Conservation (phyloP, 2,329 filamentous ascomycete species). For the Colletotrichum sp. region DNA sequence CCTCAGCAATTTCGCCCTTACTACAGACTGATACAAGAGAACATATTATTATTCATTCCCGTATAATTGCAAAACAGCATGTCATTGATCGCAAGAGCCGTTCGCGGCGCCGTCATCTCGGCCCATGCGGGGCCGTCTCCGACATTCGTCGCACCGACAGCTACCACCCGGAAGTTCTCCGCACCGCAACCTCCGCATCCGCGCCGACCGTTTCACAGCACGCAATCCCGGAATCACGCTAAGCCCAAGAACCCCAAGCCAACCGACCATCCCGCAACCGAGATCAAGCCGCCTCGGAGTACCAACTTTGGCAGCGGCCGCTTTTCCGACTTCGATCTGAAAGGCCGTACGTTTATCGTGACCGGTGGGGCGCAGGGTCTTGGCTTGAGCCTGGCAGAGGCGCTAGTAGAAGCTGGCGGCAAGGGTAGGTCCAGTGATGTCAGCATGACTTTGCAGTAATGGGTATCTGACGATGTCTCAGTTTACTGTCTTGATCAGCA, state of each 20-base stretch:
- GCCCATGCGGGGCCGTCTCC: background rate
- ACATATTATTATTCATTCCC: background rate
- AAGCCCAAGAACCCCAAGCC: constrained; percentile 29
- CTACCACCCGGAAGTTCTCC: background rate
- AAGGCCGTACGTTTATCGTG: constrained; percentile 71
- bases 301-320: constrained; percentile 35
- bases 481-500: constrained; percentile 64
- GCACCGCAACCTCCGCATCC: background rate
- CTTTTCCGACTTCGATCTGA: constrained; percentile 73
- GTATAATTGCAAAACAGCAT: background rate
- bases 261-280: constrained; percentile 26
- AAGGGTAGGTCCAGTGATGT: constrained; percentile 47
- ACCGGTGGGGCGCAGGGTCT: constrained; percentile 76
- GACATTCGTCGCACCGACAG: background rate
- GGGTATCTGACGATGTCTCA: constrained; percentile 23
- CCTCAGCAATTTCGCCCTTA: background rate
- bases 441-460: background rate
- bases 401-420: constrained; percentile 76
- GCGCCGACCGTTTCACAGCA: background rate
- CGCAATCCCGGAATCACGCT: background rate
- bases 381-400: constrained; percentile 76
- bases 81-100: background rate
- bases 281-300: constrained; percentile 22
- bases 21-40: background rate
- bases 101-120: background rate